A percentile compares a stretch with the other conserved stretches of the same genome.
phyloP scores from a whole-genome alignment of 352 stramenopile genomes.

The Phytophthora palmivora region DNA sequence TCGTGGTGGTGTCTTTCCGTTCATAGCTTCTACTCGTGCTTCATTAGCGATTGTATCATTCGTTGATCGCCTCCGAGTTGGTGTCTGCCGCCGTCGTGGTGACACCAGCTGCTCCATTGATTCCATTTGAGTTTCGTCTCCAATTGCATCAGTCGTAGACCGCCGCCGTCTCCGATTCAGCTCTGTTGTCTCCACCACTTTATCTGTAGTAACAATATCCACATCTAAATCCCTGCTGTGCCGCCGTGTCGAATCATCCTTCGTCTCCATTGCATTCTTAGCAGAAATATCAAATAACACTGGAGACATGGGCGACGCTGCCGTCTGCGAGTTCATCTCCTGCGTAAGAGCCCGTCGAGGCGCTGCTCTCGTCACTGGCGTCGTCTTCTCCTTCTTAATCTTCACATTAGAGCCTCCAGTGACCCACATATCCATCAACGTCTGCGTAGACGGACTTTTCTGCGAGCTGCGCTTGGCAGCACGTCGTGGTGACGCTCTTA shows the following conservation, averaged over 20 bases:
- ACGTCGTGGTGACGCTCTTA: slow-evolving; percentile 12
- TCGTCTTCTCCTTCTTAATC: slow-evolving; percentile 22
- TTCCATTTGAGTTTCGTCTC: slow-evolving; percentile 6
- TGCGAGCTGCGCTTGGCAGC: slow-evolving; percentile 11
- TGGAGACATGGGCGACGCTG: slow-evolving; percentile 29
- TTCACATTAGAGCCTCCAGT: slow-evolving; percentile 12
- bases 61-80: slow-evolving; percentile 2
- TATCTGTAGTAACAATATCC: slow-evolving; percentile 9
- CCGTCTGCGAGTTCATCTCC: slow-evolving; percentile 16
- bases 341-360: slow-evolving; percentile 14
- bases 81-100: not conserved
- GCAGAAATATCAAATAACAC: slow-evolving; percentile 36
- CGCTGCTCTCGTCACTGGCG: slow-evolving; percentile 21
- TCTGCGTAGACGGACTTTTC: slow-evolving; percentile 18
- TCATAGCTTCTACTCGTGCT: slow-evolving; percentile 16
- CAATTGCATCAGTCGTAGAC: not conserved
- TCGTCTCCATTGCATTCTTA: slow-evolving; percentile 5
- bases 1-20: not conserved
- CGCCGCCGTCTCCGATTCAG: too few species aligned
- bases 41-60: too few species aligned
- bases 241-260: slow-evolving; percentile 2
- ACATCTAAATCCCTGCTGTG: not conserved
- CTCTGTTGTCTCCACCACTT: not conserved
- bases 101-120: not conserved
- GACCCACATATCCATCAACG: slow-evolving; percentile 27